Conservation (phyloP, 805 yeast genomes). For the Saccharomycopsis olivae region DNA sequence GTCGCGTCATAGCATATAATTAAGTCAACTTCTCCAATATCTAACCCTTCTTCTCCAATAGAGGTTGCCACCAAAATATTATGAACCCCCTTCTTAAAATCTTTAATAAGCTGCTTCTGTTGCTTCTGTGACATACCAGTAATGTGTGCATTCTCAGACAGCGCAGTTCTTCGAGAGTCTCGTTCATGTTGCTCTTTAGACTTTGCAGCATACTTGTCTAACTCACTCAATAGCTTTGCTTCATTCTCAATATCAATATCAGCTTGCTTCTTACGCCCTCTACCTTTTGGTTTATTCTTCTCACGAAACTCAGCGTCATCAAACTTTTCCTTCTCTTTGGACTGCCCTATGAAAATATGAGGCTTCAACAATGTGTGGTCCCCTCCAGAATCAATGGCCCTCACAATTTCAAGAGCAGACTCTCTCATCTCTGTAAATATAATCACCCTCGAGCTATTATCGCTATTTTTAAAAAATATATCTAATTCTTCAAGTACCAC, state of each 20-base stretch:
- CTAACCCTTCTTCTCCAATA: slow-evolving; percentile 97
- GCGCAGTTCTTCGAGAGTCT: slow-evolving; percentile 35
- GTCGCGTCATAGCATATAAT: slow-evolving; percentile 91
- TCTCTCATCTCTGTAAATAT: slow-evolving; percentile 84
- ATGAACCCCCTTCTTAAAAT: slow-evolving; percentile 61
- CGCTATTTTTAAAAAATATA: slow-evolving; percentile 38
- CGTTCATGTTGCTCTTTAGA: slow-evolving; percentile 26
- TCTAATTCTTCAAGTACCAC: slow-evolving; percentile 45
- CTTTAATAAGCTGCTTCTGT: slow-evolving; percentile 68
- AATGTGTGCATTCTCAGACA: slow-evolving; percentile 66
- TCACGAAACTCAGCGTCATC: slow-evolving; percentile 42
- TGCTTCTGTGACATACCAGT: slow-evolving; percentile 86
- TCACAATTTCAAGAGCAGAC: slow-evolving; percentile 80
- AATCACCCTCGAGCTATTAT: slow-evolving; percentile 59
- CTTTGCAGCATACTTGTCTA: slow-evolving; percentile 20
- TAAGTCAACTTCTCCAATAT: slow-evolving; percentile 94
- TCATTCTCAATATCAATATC: slow-evolving; percentile 21
- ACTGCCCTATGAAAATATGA: slow-evolving; percentile 89
- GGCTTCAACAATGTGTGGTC: slow-evolving; percentile 38
- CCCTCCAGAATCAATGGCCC: slow-evolving; percentile 37
- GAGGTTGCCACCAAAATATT: slow-evolving; percentile 91
- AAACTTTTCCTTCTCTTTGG: slow-evolving; percentile 60
- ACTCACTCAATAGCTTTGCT: slow-evolving; percentile 23
- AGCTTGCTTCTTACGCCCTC: slow-evolving; percentile 28
- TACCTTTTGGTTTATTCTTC: slow-evolving; percentile 35